Evolutionary conservation across 2,329 filamentous ascomycete species (phyloP).

Genomic region (Ascochyta pisi): DNA sequence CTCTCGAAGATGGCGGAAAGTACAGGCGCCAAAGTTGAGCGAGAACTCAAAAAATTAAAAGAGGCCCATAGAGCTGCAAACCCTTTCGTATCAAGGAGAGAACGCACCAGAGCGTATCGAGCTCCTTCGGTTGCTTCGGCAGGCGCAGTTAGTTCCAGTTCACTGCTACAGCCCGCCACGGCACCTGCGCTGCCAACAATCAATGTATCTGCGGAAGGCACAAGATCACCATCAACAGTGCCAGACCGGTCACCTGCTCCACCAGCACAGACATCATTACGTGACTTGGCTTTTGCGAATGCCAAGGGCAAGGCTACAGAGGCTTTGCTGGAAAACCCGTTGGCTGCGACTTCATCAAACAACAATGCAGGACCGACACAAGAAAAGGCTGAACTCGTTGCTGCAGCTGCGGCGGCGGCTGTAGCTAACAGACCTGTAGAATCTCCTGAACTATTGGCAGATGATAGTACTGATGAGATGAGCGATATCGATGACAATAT

Average conservation of each 20-base stretch:
- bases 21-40: constrained; percentile 13
- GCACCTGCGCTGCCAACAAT: not conserved
- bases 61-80: constrained; percentile 12
- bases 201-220: constrained; percentile 28
- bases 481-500: constrained; percentile 19
- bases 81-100: constrained; percentile 18
- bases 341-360: not conserved
- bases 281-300: constrained; percentile 34
- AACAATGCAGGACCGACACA: not conserved
- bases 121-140: not conserved
- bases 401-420: not conserved
- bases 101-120: constrained; percentile 3
- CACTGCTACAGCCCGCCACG: not conserved
- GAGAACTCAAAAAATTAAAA: constrained; percentile 20
- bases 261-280: constrained; percentile 36
- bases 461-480: constrained; percentile 27
- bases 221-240: constrained; percentile 45
- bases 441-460: constrained; percentile 1
- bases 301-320: constrained; percentile 13
- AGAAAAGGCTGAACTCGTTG: constrained; percentile 13
- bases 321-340: not conserved
- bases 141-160: not conserved
- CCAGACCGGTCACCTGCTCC: constrained; percentile 37
- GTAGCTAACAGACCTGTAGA: not conserved
- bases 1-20: constrained; percentile 25